Evolutionary conservation across 768 basidiomycete species (phyloP), one percentile per base, ranked within the genome.

Genomic region (Dacryopinax primogenitus): DNA sequence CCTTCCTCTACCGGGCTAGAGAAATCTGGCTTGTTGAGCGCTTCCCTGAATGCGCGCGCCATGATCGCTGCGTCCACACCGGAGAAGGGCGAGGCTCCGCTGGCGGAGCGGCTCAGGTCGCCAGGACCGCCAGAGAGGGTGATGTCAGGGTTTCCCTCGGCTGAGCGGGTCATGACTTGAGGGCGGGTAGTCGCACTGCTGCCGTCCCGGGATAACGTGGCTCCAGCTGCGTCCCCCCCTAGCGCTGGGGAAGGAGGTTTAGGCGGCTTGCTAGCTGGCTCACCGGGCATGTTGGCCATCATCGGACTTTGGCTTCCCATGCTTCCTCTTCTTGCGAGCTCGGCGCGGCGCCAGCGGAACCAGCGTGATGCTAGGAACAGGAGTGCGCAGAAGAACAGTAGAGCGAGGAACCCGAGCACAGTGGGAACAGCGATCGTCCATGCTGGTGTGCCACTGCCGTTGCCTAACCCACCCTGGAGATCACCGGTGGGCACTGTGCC

Each of bases 401-500:
- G 84, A 64, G 91, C 90, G 67, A 92, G 79, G 76, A 92, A 86
- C 28, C 90, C 91, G 28, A 94, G 83, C 41, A 93, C 82, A 58
- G 86, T 87, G 63, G 93, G 89, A 68, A 93, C 86, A 63, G 93
- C 90, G 71, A 94, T 94, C 11, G 89, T 92, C 92, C 90, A 93
- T 72, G 83, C 84, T 9, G 90, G 92, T 72, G 92, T 92, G 35
- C 78, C 70, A 16, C 79, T 72, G 65, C 68, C 71, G 62, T 71
- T 68, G 32, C 69, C 72, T 87, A 88, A 23, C 88, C 78, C 67
- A 66, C 76, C 62, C 77, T 82, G 28, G 71, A 72, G 70, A 33
- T 69, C 30, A 7, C 71, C 63, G 12, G 64, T 45, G n/a, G n/a
- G n/a, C n/a, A n/a, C 62, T 76, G 67, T 33, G 70, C 64, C 58